Conservation (phyloP, 2,329 filamentous ascomycete species). For the Dendrostoma leiphaemia region DNA sequence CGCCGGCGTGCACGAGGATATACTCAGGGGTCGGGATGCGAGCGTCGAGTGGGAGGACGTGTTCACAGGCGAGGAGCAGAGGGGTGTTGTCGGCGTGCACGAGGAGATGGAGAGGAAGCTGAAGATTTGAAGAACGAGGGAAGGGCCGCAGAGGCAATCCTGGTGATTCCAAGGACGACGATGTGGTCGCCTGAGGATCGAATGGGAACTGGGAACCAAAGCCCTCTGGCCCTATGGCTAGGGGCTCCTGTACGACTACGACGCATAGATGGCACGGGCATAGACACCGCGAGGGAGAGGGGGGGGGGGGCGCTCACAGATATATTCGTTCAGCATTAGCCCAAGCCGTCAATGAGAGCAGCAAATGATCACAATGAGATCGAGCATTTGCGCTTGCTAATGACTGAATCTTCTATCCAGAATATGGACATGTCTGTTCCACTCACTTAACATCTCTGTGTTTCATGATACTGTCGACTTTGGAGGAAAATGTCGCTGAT, state of each 20-base stretch:
- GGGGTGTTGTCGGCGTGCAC: slow-evolving; percentile 71
- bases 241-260: slow-evolving; percentile 8
- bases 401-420: slow-evolving; percentile 18
- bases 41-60: slow-evolving; percentile 92
- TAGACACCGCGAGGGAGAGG: slow-evolving; percentile 8
- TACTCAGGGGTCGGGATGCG: slow-evolving; percentile 75
- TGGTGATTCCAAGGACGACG: not conserved
- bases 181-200: not conserved
- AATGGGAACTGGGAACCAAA: not conserved
- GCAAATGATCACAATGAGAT: not conserved
- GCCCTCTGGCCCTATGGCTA: not conserved
- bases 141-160: not conserved
- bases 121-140: slow-evolving; percentile 58
- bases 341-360: not conserved
- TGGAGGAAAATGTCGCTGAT: slow-evolving; percentile 6
- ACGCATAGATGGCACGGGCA: slow-evolving; percentile 2
- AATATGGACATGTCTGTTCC: slow-evolving; percentile 17
- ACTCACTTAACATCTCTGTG: slow-evolving; percentile 12
- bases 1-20: slow-evolving; percentile 81
- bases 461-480: slow-evolving; percentile 8
- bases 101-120: slow-evolving; percentile 93
- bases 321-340: not conserved
- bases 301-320: not conserved
- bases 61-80: slow-evolving; percentile 74
- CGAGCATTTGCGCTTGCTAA: slow-evolving; percentile 4